Evolutionary conservation across 31 red algal species (phyloP).

Genomic region (Porphyra umbilicalis): DNA sequence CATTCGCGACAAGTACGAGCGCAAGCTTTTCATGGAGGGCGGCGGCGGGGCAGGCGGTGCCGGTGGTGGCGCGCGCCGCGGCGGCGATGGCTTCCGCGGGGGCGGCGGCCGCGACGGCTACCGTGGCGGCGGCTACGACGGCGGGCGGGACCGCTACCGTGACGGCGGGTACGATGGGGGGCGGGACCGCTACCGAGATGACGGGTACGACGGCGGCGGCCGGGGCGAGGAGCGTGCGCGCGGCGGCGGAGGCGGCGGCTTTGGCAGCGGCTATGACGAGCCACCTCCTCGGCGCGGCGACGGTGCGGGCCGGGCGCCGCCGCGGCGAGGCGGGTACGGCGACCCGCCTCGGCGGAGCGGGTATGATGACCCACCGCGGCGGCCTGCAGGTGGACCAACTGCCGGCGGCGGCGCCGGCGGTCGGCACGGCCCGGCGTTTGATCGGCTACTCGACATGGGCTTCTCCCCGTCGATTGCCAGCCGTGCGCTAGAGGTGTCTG

Average conservation of each 20-base stretch:
- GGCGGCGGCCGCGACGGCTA: background rate
- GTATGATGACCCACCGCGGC: background rate
- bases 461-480: conserved; percentile 37
- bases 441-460: conserved; percentile 60
- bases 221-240: background rate
- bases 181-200: background rate
- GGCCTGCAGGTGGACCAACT: background rate
- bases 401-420: conserved; percentile 4
- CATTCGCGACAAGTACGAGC: conserved; percentile 94
- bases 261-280: background rate
- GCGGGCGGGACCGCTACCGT: no score
- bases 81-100: background rate
- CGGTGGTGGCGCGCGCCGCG: conserved; percentile 6
- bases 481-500: conserved; percentile 33
- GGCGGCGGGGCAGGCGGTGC: conserved; percentile 45
- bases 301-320: background rate
- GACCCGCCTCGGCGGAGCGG: background rate
- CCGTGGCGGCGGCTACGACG: background rate
- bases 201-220: background rate
- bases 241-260: background rate
- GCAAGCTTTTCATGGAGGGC: conserved; percentile 53
- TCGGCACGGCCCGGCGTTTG: conserved; percentile 35
- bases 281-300: background rate
- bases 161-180: background rate
- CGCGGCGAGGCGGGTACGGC: background rate